Evolutionary conservation across 2,329 filamentous ascomycete genomes (phyloP).

Genomic region (Fusarium nelsonii): DNA sequence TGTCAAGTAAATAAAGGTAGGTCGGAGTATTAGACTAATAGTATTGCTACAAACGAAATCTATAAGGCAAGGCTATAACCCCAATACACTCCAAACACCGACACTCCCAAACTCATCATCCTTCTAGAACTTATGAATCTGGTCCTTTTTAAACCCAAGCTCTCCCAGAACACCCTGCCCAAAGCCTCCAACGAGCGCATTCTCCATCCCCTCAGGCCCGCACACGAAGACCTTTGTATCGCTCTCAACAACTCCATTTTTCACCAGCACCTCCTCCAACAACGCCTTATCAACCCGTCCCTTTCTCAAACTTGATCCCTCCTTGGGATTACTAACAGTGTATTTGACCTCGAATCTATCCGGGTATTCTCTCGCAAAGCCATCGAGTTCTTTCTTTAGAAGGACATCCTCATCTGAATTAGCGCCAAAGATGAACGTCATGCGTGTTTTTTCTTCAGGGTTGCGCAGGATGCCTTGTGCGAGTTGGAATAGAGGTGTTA

Average conservation of each 20-base stretch:
- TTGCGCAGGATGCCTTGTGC: constrained; percentile 72
- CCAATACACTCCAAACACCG: not conserved
- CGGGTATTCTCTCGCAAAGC: constrained; percentile 63
- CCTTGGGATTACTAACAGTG: constrained; percentile 63
- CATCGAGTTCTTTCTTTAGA: constrained; percentile 67
- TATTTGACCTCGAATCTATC: constrained; percentile 70
- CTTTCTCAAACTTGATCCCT: constrained; percentile 59
- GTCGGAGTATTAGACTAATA: not conserved
- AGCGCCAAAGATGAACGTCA: constrained; percentile 75
- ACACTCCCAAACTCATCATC: rapidly evolving
- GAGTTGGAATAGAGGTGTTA: constrained; percentile 77
- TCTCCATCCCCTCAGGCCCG: constrained; percentile 76
- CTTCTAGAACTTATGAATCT: constrained; percentile 68
- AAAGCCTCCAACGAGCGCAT: constrained; percentile 62
- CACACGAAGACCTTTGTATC: constrained; percentile 75
- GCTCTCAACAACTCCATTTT: constrained; percentile 50
- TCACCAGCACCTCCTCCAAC: constrained; percentile 60
- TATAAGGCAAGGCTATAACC: not conserved
- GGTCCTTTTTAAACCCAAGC: constrained; percentile 68
- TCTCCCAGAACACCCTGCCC: constrained; percentile 65
- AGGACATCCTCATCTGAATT: constrained; percentile 72
- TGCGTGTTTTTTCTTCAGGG: constrained; percentile 69
- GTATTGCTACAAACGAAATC: not conserved
- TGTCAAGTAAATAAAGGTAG: too few relatives aligned
- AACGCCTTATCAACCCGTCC: constrained; percentile 71